Percentiles rank a stretch among this genome's conserved stretches.
Conservation (phyloP, 1,284 basidiomycete species). For the Puccinia horiana region DNA sequence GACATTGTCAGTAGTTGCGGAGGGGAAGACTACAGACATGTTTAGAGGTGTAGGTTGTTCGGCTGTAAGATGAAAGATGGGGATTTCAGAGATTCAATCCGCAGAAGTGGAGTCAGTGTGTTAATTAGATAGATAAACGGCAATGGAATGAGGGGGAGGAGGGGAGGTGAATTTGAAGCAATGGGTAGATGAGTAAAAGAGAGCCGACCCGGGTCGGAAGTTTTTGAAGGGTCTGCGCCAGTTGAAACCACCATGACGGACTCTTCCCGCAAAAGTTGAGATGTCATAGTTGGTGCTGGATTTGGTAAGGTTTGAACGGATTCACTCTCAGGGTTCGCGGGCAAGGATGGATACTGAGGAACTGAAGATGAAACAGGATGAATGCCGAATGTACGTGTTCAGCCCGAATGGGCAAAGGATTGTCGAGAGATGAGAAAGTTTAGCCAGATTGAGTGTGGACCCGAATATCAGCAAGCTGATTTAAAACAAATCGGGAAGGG, state of each 20-base stretch:
- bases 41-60: not conserved
- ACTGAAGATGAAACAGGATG: conserved; percentile 23
- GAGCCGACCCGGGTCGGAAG: not conserved
- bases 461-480: not conserved
- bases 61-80: conserved; percentile 1
- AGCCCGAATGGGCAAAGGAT: not conserved
- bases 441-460: not conserved
- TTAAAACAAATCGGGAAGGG: not conserved
- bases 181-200: not conserved
- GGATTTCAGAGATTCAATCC: not conserved
- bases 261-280: not conserved
- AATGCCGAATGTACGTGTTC: not conserved
- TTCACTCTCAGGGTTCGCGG: conserved; percentile 9
- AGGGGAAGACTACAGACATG: conserved; percentile 19
- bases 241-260: not conserved
- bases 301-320: conserved; percentile 6
- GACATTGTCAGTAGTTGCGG: not conserved
- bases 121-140: not conserved
- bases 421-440: not conserved
- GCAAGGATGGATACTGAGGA: conserved; percentile 4
- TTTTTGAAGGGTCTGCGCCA: not conserved
- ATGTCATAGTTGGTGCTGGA: conserved; percentile 20
- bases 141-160: not conserved
- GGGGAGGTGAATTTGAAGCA: not conserved
- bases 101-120: too few relatives aligned